Conservation (phyloP, 148 eudicot species). For the Cornus suecica region DNA sequence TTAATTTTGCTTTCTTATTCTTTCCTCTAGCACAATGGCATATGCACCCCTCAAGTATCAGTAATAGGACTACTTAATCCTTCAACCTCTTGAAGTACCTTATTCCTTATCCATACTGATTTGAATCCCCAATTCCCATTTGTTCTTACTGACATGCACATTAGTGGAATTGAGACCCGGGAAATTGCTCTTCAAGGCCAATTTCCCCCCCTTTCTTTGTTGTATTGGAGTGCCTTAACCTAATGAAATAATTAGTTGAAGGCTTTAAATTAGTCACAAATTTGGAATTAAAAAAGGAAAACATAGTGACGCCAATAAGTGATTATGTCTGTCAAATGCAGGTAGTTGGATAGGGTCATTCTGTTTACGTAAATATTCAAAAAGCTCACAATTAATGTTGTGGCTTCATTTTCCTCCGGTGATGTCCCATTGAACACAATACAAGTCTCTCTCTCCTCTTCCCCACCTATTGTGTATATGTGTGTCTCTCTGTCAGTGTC, state of each 20-base stretch:
- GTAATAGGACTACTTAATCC: not conserved
- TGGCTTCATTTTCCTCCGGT: constrained; percentile 80
- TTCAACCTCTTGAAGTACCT: not conserved
- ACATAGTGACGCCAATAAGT: not conserved
- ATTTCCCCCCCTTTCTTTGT: too few relatives aligned
- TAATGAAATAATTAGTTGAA: not conserved
- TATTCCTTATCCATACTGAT: not conserved
- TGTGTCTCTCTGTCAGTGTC: not conserved
- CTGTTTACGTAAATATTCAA: constrained; percentile 92
- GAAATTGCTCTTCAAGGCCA: not conserved
- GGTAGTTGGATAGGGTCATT: constrained; percentile 98
- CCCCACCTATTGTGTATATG: not conserved
- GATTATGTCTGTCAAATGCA: constrained; percentile 30
- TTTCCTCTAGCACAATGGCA: too few relatives aligned
- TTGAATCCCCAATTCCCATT: not conserved
- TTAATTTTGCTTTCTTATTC: too few relatives aligned
- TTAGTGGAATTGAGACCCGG: not conserved
- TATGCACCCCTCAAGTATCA: not conserved
- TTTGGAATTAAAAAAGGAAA: too few relatives aligned
- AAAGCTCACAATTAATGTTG: constrained; percentile 91
- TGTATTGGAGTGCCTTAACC: too few relatives aligned
- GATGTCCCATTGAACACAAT: constrained; percentile 91
- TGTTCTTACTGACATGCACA: not conserved
- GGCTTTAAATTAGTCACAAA: not conserved
- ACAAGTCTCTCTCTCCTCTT: constrained; percentile 47